Base-by-base conservation (phyloP, 2,329 filamentous ascomycete genomes). In the Ilyonectria destructans region DNA sequence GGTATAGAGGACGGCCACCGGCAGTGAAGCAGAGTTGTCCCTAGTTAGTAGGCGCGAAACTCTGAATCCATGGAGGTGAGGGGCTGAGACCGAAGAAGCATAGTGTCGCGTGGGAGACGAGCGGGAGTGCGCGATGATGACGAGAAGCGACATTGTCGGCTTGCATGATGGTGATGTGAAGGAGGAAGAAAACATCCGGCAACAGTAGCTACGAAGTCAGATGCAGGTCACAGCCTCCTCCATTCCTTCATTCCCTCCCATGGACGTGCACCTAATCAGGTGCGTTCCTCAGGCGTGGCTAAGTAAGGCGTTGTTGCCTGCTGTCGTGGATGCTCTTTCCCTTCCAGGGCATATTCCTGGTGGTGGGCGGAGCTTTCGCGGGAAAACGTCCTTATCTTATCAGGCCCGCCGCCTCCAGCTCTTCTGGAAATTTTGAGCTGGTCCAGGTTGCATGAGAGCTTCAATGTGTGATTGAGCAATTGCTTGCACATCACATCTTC, bases 271-370 rank as follows among this genome's bases (percentile, higher is more conserved):
- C 40, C 55, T 31, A 43, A 29, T 15, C 26, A 46, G 51, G 55
- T 52, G 21, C 57, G 67, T 48, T 74, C 73, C 73, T 75, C 69
- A 75, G 72, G 73, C 73, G 74, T 55, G 45, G 58, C 29, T 68
- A 45, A 56, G 21, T 43, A 35, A 60, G 55, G 58, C 65, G 65
- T 58, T 60, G 66, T 69, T 74, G 63, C 65, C 67, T 73, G 46
- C 62, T 52, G 33, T 48, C 69, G 58, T 35, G 45, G 35, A 76
- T 72, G 74, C 71, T 72, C 66, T 75, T 75, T 74, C 72, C 74
- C 31, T 61, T 76, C 73, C 70, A 57, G 70, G 74, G 62, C 67
- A 67, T 71, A 67, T 65, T 61, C 51, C 33, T 69, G 59, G 59
- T 59, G 55, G 21, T 57, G 62, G 13, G 48, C 46, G 60, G 43